Evolutionary conservation across 2,329 filamentous ascomycete species (phyloP).

Genomic region (Dichotomopilus funicola): DNA sequence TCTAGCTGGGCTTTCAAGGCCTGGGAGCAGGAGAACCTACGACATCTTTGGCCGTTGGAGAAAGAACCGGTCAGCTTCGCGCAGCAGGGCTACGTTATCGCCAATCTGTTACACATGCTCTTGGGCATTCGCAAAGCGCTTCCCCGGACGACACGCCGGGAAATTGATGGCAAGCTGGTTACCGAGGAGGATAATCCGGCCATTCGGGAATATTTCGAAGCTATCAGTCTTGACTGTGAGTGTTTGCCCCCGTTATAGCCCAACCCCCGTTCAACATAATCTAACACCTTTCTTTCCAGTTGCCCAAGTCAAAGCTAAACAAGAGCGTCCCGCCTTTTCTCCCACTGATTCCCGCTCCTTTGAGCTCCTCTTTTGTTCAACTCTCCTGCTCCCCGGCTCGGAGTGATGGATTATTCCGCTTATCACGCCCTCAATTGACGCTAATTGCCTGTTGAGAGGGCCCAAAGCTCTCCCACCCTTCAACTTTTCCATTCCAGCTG

Average conservation of each 20-base stretch:
- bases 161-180: slow-evolving; percentile 42
- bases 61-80: slow-evolving; percentile 51
- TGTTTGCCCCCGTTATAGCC: slow-evolving; percentile 7
- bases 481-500: neutral
- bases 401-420: slow-evolving; percentile 13
- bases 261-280: neutral
- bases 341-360: slow-evolving; percentile 41
- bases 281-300: slow-evolving; percentile 25
- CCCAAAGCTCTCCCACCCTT: neutral
- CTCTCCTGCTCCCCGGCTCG: slow-evolving; percentile 32
- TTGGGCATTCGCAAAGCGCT: slow-evolving; percentile 54
- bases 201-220: slow-evolving; percentile 47
- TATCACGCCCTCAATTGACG: no score
- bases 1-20: slow-evolving; percentile 63
- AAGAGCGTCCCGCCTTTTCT: slow-evolving; percentile 47
- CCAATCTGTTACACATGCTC: slow-evolving; percentile 54
- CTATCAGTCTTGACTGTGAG: slow-evolving; percentile 53
- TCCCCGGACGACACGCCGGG: slow-evolving; percentile 43
- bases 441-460: neutral
- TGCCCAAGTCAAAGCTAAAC: slow-evolving; percentile 38
- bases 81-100: slow-evolving; percentile 52
- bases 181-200: slow-evolving; percentile 41
- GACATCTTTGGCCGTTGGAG: slow-evolving; percentile 55
- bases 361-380: slow-evolving; percentile 40
- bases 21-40: slow-evolving; percentile 57